Conservation (phyloP, 345 rosid genomes). For the Acer yangbiense region DNA sequence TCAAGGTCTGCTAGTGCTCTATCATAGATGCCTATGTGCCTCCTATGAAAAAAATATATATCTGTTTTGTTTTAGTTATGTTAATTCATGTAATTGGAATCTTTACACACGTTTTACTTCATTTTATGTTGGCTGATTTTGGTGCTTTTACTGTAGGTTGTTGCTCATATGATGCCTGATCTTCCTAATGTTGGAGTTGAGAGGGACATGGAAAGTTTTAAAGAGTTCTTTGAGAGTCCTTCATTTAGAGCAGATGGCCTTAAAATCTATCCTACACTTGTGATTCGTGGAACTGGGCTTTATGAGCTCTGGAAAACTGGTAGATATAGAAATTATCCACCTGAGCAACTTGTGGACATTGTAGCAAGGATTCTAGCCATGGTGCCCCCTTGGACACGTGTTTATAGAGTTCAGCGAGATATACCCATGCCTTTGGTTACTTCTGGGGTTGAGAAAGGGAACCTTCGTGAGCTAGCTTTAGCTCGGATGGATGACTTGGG, state of each 20-base stretch:
- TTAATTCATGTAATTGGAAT: not conserved
- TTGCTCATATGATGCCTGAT: constrained; percentile 99
- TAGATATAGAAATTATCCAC: constrained; percentile 97
- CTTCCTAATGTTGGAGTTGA: constrained; percentile 99
- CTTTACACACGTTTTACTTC: not conserved
- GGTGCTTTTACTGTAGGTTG: constrained; percentile 62
- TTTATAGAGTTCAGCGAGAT: constrained; percentile 97
- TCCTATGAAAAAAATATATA: not conserved
- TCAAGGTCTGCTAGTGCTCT: constrained; percentile 60
- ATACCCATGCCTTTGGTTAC: constrained; percentile 99
- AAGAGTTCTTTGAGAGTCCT: constrained; percentile 97
- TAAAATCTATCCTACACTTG: constrained; percentile 97
- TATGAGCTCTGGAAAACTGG: constrained; percentile 99
- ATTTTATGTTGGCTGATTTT: constrained; percentile 13
- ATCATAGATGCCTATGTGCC: not conserved
- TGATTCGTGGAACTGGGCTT: constrained; percentile 98
- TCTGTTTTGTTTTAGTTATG: not conserved
- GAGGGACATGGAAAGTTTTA: constrained; percentile 94
- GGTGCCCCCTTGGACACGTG: constrained; percentile 99
- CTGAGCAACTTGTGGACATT: constrained; percentile 97
- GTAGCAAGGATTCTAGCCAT: constrained; percentile 94
- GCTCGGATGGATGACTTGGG: constrained; percentile 99
- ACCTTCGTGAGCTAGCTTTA: constrained; percentile 93
- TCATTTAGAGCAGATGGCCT: constrained; percentile 96
- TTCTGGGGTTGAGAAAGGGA: constrained; percentile 99